Conservation (phyloP, 306 rosid genomes). For the Cajanus cajan region DNA sequence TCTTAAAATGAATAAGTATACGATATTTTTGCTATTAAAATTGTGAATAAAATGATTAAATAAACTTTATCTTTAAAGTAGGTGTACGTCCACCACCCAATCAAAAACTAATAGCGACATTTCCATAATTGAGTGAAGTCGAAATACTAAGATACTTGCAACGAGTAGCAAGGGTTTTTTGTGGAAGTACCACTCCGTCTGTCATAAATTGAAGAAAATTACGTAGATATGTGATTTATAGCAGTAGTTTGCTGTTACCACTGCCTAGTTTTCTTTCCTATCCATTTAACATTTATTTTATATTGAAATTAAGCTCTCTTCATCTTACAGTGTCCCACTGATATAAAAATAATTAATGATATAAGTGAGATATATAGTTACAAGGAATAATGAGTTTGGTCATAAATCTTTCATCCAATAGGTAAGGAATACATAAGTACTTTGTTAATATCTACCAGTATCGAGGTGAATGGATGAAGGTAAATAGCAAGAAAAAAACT, state of each 20-base stretch:
- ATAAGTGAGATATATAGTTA: background rate
- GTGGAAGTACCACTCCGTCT: too few species aligned
- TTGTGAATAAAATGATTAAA: background rate
- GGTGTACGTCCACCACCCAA: background rate
- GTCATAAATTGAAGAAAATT: too few species aligned
- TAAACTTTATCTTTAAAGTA: background rate
- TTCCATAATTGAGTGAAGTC: background rate
- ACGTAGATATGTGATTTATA: too few species aligned
- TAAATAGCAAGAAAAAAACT: background rate
- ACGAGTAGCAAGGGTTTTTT: background rate
- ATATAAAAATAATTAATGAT: too few species aligned
- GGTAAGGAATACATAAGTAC: background rate
- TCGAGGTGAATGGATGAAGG: background rate
- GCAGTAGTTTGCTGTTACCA: too few species aligned
- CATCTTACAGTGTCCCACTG: too few species aligned
- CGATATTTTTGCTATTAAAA: background rate
- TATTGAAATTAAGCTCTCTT: too few species aligned
- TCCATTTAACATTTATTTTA: too few species aligned
- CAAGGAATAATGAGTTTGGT: background rate
- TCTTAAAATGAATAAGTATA: background rate
- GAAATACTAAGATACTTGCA: background rate
- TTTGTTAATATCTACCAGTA: too few species aligned
- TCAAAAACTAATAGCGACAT: background rate
- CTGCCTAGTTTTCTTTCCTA: too few species aligned
- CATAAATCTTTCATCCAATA: background rate